Conservation (phyloP, 2,329 filamentous ascomycete species). For the Talaromyces sp. region DNA sequence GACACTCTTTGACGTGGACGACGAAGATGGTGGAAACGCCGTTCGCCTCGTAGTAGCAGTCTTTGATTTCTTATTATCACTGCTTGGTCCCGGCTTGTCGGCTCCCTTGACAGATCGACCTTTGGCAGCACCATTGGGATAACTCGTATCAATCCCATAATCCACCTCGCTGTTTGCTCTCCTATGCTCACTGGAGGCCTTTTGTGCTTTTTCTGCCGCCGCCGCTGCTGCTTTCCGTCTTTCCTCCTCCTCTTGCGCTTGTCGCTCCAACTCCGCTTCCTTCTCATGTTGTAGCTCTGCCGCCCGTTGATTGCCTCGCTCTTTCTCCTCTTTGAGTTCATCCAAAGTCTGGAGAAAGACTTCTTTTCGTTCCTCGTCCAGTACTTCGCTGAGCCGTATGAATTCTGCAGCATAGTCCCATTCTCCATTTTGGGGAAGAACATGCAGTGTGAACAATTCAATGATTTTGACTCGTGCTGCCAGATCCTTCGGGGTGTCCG, state of each 20-base stretch:
- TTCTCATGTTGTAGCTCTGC: slow-evolving; percentile 59
- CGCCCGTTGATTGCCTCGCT: slow-evolving; percentile 61
- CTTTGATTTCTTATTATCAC: slow-evolving; percentile 21
- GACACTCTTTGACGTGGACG: slow-evolving; percentile 32
- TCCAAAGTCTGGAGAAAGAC: slow-evolving; percentile 82
- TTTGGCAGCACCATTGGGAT: slow-evolving; percentile 33
- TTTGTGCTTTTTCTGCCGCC: slow-evolving; percentile 36
- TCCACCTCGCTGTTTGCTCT: slow-evolving; percentile 62
- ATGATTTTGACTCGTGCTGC: slow-evolving; percentile 84
- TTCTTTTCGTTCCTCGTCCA: slow-evolving; percentile 88
- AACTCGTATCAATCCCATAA: slow-evolving; percentile 60
- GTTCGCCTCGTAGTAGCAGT: slow-evolving; percentile 19
- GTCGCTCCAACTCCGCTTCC: slow-evolving; percentile 49
- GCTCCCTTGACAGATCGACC: slow-evolving; percentile 23
- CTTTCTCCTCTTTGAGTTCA: slow-evolving; percentile 75
- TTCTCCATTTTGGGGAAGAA: slow-evolving; percentile 86
- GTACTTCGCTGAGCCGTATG: slow-evolving; percentile 74
- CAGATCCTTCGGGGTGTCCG: slow-evolving; percentile 78
- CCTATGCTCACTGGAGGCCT: slow-evolving; percentile 32
- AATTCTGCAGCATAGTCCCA: slow-evolving; percentile 96
- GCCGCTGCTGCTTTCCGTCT: slow-evolving; percentile 31
- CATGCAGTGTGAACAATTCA: slow-evolving; percentile 90
- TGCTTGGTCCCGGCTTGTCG: slow-evolving; percentile 24
- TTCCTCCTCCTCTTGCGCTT: slow-evolving; percentile 42
- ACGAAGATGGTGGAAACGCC: slow-evolving; percentile 26